Evolutionary conservation across 2,329 filamentous ascomycete species (phyloP), one percentile per base, ranked within the genome.

Genomic region (Phoma sp.): DNA sequence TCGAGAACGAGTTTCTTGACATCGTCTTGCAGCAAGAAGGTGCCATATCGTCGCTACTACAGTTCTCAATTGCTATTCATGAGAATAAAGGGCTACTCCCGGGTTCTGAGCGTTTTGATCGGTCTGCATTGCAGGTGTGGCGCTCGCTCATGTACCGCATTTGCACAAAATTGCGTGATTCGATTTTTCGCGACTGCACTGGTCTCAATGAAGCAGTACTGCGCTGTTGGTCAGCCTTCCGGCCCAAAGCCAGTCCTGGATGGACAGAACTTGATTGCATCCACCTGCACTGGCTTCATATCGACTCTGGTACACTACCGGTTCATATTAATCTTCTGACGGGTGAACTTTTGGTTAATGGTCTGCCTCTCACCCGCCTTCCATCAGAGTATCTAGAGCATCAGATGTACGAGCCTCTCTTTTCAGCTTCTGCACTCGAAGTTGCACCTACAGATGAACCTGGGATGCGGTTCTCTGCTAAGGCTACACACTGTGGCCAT

Each of bases 221-320:
- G 2, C 30, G 22, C 2, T 59, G 50, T 9, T 71, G 67, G 68
- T 32, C 65, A 4, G 58, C 46, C 2, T 71, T 70, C 27, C 40
- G 47, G 13, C 54, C 62, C 1, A 23, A 9, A 22, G 3, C 25
- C 2, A n/a, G 22, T 1, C 4, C 32, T 3, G 5, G 11, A 5
- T 71, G 66, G 68, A 39, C 13, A 8, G 22, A 42, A 5, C 52
- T 65, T 24, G 14, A 43, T n/a, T 13, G 23, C 1, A 39, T 33
- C 2, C 37, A 60, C 10, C 11, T 74, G n/a, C 62, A 73, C 32
- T 79, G 76, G 77, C 24, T 76, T 1, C 47, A 56, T 7, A 71
- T 60, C 1, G 53, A 9, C 3, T 64, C 61, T 0, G 59, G 57
- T 0, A 42, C 14, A 2, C 27, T 65, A 1, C 41, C 55, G 1